Conservation (phyloP, 306 rosid genomes). For the Pyrus bretschneideri region DNA sequence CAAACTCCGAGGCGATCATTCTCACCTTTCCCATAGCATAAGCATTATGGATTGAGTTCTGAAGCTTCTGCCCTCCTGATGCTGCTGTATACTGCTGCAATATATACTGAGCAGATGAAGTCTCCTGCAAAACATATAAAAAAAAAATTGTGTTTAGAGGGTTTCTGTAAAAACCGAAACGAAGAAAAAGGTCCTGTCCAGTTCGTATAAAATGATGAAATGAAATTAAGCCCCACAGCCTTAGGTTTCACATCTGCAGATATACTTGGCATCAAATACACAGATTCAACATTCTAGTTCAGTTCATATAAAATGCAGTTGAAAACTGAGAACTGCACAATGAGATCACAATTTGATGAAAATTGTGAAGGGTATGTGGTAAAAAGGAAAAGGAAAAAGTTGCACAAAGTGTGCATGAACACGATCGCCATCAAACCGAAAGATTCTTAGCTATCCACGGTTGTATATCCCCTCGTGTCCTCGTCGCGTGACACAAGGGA, state of each 20-base stretch:
- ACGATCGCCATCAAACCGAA: too few relatives aligned
- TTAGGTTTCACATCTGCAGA: neutral
- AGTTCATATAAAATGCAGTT: neutral
- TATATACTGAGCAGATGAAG: slow-evolving; percentile 95
- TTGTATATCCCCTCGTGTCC: neutral
- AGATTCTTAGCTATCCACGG: neutral
- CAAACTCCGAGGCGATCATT: slow-evolving; percentile 95
- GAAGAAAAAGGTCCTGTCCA: neutral
- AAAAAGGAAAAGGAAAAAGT: too few relatives aligned
- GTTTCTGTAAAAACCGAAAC: neutral
- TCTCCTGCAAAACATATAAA: slow-evolving; percentile 55
- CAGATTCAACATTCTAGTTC: neutral
- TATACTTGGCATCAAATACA: neutral
- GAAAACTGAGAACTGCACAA: neutral
- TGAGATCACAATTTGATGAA: too few relatives aligned
- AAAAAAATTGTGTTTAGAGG: slow-evolving; percentile 4
- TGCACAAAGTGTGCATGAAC: too few relatives aligned
- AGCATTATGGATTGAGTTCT: slow-evolving; percentile 66
- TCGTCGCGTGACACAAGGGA: neutral
- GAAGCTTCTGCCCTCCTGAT: slow-evolving; percentile 90
- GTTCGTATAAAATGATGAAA: neutral
- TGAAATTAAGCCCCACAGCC: neutral
- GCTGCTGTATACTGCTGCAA: slow-evolving; percentile 96
- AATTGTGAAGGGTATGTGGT: too few relatives aligned
- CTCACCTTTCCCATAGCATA: slow-evolving; percentile 98